Evolutionary conservation across 1,139 yeast species (phyloP), one percentile per base, ranked within the genome.

Genomic region (Hemisphaericaspora xylanilytica): DNA sequence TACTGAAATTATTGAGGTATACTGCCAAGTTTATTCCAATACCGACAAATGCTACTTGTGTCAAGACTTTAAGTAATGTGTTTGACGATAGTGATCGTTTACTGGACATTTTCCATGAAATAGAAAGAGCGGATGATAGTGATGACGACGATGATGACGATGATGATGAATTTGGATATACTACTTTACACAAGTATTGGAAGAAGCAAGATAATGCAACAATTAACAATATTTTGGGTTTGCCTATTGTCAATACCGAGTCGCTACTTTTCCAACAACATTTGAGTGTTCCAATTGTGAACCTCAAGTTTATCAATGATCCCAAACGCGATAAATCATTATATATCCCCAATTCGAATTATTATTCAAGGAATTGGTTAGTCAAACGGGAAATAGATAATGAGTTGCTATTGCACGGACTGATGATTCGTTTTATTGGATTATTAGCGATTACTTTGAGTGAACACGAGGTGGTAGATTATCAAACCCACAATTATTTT

Each of bases 381-480:
- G 45, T 49, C 10, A 49, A 58, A 9, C 47, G 56, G 28, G 49
- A 59, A 30, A 49, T 62, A 12, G 72, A 69, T 43, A 51, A 54
- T 16, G 56, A 60, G 25, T 52, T 63, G 31, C 39, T 54, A 14
- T 49, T 65, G 5, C 76, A 71, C 48, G 66, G 66, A 0, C 63
- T 65, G 59, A 53, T 71, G 44, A 61, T 70, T 20, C 49, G 70
- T 32, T 69, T 52, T 40, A 37, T 70, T 32, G 77, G 77, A 3
- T 49, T 71, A 21, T 45, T 71, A 29, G 55, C 58, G 1, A 61
- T 71, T 8, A 53, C 67, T 3, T 50, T 71, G 26, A 59, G 70
- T 41, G 77, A 71, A 38, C 72, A 63, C 40, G 76, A 71, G 41
- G 67, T 70, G n/a, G 62, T 66, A 7, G 64, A 65, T 40, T 57